A percentile compares a stretch with the other conserved stretches of the same genome.
phyloP scores from a whole-genome alignment of 257 asterid genomes.

The Primulina tabacum region DNA sequence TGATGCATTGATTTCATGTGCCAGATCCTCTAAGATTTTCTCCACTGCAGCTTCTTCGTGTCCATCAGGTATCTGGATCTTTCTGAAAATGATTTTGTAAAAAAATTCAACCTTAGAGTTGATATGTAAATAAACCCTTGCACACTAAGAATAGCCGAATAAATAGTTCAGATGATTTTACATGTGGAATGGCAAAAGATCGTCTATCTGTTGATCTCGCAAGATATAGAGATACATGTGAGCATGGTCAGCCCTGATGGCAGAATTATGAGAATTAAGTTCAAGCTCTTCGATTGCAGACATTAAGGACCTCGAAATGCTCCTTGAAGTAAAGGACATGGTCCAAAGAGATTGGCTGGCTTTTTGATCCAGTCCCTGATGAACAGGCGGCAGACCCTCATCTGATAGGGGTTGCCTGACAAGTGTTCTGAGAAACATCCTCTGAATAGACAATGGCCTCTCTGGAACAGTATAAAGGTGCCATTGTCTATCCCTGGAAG shows the following conservation, averaged over 20 bases:
- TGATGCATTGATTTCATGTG: constrained; percentile 64
- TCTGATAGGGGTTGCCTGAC: constrained; percentile 84
- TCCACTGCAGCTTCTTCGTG: constrained; percentile 65
- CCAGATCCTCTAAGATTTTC: constrained; percentile 64
- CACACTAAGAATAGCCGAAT: constrained; percentile 5
- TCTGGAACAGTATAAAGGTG: constrained; percentile 87
- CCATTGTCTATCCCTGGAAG: constrained; percentile 99
- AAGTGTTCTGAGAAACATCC: constrained; percentile 91
- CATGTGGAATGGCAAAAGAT: constrained; percentile 80
- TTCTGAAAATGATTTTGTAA: constrained; percentile 44
- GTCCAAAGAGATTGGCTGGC: constrained; percentile 54
- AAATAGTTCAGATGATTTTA: constrained; percentile 34
- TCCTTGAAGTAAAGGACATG: constrained; percentile 81
- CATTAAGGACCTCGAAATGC: constrained; percentile 77
- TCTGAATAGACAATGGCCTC: constrained; percentile 63
- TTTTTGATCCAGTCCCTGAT: constrained; percentile 59
- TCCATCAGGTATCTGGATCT: constrained; percentile 45
- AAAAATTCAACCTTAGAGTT: constrained; percentile 18
- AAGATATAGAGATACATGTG: constrained; percentile 85
- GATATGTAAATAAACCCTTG: constrained; percentile 7
- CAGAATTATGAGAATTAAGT: constrained; percentile 83
- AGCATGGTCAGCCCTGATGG: constrained; percentile 85
- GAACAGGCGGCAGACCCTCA: constrained; percentile 59
- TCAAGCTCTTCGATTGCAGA: constrained; percentile 99
- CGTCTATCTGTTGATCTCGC: constrained; percentile 84